A percentile compares a stretch with the other conserved stretches of the same genome.
Evolutionary conservation across 2,329 filamentous ascomycete genomes (phyloP).

Genomic region (Cryphonectria parasitica): DNA sequence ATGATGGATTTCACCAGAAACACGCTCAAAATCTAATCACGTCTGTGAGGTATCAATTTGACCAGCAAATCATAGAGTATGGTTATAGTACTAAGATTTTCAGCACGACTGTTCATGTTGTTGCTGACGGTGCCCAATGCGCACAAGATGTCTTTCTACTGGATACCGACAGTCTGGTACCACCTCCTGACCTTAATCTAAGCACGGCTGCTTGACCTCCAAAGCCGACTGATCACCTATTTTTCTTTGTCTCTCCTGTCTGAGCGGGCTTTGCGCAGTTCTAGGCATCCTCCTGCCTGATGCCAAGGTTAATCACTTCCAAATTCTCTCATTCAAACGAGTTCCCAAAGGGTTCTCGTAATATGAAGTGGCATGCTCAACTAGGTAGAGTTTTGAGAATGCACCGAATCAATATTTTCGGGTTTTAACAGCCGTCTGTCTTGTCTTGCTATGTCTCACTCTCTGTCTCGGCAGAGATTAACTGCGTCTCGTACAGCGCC

Average conservation of each 20-base stretch:
- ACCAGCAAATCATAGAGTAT: neutral
- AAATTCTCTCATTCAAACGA: neutral
- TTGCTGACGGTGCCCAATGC: neutral
- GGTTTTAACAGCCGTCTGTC: neutral
- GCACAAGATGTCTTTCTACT: neutral
- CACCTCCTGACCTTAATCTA: neutral
- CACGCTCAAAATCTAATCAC: neutral
- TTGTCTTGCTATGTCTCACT: neutral
- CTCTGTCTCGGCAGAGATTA: neutral
- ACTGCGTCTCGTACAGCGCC: neutral
- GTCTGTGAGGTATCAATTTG: neutral
- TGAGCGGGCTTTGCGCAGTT: neutral
- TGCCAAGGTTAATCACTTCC: neutral
- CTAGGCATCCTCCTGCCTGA: neutral
- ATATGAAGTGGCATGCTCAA: neutral
- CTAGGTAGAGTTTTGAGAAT: neutral
- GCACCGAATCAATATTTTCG: neutral
- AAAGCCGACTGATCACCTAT: neutral
- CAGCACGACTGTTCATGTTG: neutral
- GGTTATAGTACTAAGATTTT: neutral
- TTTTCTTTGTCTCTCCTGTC: neutral
- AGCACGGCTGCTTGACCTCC: neutral
- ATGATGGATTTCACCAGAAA: neutral
- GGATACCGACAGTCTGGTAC: neutral
- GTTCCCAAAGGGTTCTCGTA: neutral